Evolutionary conservation across 2,329 filamentous ascomycete genomes (phyloP), one percentile per base, ranked within the genome.

Genomic region (Aschersonia sp.): DNA sequence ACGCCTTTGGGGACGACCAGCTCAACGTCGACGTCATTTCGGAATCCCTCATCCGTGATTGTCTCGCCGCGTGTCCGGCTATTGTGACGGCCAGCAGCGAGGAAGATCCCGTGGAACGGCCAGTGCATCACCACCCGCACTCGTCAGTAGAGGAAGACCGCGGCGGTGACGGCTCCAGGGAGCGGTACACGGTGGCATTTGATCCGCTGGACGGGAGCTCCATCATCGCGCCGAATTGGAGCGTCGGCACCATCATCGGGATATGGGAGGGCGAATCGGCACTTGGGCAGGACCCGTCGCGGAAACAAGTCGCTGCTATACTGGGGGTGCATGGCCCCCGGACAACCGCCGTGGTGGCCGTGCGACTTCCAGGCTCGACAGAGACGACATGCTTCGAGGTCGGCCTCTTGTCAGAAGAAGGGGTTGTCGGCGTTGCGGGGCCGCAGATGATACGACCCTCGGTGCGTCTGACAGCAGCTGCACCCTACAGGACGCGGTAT

Each of bases 141-240:
- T 22, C 22, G 22, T 3, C 22, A 22, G 22, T 2, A 22, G 22
- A 22, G 22, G 22, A 22, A 22, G 22, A 22, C 22, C 22, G 22
- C 22, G 42, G 39, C 37, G 30, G 48, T 1, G 29, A 49, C 3
- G 33, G 46, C 6, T 14, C 35, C 6, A n/a, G 46, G 6, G 72
- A 78, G 53, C 56, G 62, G 31, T 81, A 81, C 60, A 72, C 76
- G 0, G 60, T 80, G 7, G 77, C 76, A 0, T 82, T 81, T 53
- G 78, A 82, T 53, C 78, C 78, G 0, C 68, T 82, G 0, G 78
- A 82, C 53, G 78, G 78, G 9, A 78, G 73, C 58, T 80, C 74
- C 51, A 78, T 78, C 54, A 76, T 78, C 42, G 71, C 66, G 0
- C 67, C 75, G 1, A 78, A 78, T 56, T 78, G 74, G 74, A 67